Conservation (phyloP, 2,329 filamentous ascomycete species). For the Penicillium aurantiogriseum region DNA sequence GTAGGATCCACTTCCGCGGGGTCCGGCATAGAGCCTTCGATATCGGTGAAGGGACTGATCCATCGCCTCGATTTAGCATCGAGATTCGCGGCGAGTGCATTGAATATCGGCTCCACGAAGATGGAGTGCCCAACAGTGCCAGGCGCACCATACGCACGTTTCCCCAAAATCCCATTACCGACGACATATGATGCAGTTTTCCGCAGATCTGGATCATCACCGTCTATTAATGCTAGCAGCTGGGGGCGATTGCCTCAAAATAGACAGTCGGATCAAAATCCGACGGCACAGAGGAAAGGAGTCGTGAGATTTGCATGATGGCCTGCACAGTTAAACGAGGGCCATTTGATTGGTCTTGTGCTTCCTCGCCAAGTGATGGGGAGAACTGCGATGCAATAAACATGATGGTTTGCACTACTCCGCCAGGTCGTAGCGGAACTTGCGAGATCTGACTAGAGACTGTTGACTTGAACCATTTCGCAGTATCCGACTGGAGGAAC, state of each 20-base stretch:
- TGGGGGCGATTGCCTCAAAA: constrained; percentile 41
- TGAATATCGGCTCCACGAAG: constrained; percentile 43
- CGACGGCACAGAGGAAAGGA: constrained; percentile 44
- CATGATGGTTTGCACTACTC: constrained; percentile 43
- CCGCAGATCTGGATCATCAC: constrained; percentile 39
- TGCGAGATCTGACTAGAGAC: constrained; percentile 40
- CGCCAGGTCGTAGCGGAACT: constrained; percentile 41
- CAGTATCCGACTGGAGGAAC: constrained; percentile 38
- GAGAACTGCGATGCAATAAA: constrained; percentile 45
- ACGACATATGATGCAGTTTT: constrained; percentile 45
- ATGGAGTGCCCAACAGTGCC: constrained; percentile 43
- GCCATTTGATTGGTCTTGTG: constrained; percentile 32
- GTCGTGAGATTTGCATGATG: constrained; percentile 45
- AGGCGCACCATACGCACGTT: constrained; percentile 40
- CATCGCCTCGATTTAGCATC: constrained; percentile 27
- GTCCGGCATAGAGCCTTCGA: constrained; percentile 12
- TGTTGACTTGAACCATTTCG: constrained; percentile 40
- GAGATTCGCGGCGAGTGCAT: constrained; percentile 35
- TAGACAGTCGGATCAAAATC: constrained; percentile 37
- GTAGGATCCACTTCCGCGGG: background rate
- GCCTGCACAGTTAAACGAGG: constrained; percentile 45
- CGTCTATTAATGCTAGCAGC: constrained; percentile 41
- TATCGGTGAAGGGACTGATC: constrained; percentile 26
- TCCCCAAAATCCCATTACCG: constrained; percentile 45
- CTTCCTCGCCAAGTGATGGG: constrained; percentile 38